Conservation (phyloP, 2,329 filamentous ascomycete genomes). For the Cadophora malorum region DNA sequence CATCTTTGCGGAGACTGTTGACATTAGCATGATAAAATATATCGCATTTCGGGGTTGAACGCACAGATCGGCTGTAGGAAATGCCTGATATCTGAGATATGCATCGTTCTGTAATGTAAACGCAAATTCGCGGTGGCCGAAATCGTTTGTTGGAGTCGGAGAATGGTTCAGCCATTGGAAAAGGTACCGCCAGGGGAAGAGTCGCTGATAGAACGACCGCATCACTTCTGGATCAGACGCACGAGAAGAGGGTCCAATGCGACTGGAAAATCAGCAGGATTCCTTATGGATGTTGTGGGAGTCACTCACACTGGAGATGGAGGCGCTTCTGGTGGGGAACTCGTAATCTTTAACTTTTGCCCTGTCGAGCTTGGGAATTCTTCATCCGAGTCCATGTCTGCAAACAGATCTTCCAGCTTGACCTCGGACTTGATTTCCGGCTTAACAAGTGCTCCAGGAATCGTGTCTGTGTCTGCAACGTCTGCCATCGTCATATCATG, state of each 20-base stretch:
- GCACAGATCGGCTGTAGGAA: constrained; percentile 68
- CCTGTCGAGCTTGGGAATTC: constrained; percentile 60
- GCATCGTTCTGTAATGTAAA: constrained; percentile 93
- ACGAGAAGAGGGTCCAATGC: constrained; percentile 47
- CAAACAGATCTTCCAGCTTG: constrained; percentile 65
- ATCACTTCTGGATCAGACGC: constrained; percentile 83
- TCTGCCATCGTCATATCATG: constrained; percentile 42
- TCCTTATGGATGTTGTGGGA: background rate
- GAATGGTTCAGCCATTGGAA: constrained; percentile 99
- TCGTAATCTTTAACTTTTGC: constrained; percentile 50
- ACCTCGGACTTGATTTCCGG: constrained; percentile 51
- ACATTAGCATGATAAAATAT: constrained; percentile 33
- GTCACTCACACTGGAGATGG: constrained; percentile 52
- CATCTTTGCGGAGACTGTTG: constrained; percentile 82
- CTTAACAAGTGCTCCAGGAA: constrained; percentile 28
- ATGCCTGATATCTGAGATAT: constrained; percentile 90
- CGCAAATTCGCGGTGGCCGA: constrained; percentile 92
- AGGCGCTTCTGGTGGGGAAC: constrained; percentile 52
- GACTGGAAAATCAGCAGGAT: constrained; percentile 40
- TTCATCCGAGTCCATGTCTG: constrained; percentile 64
- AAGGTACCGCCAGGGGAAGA: constrained; percentile 92
- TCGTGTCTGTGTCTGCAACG: constrained; percentile 23
- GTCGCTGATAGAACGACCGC: constrained; percentile 91
- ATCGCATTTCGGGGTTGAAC: constrained; percentile 34
- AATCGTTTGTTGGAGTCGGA: constrained; percentile 83